Conservation (phyloP, 495 filamentous ascomycete species). For the Penicillium dipodomyicola region DNA sequence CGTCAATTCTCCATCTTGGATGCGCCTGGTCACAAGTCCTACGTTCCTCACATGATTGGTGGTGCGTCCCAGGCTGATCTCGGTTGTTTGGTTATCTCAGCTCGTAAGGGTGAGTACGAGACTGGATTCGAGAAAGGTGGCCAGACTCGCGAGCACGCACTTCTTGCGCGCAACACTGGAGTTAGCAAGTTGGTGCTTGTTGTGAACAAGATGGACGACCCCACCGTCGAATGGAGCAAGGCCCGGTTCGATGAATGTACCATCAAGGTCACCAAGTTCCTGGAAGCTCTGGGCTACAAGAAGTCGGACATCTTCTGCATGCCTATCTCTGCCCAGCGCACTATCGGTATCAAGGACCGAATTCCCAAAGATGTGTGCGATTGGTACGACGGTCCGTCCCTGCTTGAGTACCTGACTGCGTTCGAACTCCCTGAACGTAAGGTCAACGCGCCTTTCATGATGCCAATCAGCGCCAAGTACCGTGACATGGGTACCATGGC, state of each 20-base stretch:
- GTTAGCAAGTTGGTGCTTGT: conserved; percentile 91
- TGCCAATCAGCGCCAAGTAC: conserved; percentile 95
- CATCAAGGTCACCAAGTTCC: conserved; percentile 79
- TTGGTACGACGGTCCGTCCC: conserved; percentile 90
- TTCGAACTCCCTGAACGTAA: conserved; percentile 94
- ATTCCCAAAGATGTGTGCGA: conserved; percentile 70
- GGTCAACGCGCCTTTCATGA: conserved; percentile 98
- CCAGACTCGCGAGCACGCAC: conserved; percentile 94
- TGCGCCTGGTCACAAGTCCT: conserved; percentile 95
- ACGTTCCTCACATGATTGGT: conserved; percentile 94
- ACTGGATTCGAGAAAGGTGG: conserved; percentile 99
- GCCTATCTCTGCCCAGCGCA: conserved; percentile 90
- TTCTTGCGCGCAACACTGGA: conserved; percentile 96
- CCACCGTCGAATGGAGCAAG: conserved; percentile 92
- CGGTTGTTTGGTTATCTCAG: conserved; percentile 92
- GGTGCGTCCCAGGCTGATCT: conserved; percentile 96
- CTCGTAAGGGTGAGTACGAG: conserved; percentile 98
- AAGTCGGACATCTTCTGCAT: conserved; percentile 92
- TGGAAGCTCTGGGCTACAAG: conserved; percentile 90
- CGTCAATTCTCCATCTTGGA: conserved; percentile 85
- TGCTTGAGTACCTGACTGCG: conserved; percentile 86
- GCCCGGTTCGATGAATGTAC: conserved; percentile 90
- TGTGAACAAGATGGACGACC: conserved; percentile 99
- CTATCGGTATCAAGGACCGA: conserved; percentile 82
- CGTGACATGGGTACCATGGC: conserved; percentile 96